A percentile compares a stretch with the other conserved stretches of the same genome.
Conservation (phyloP, 805 yeast species). For the Candida insectalens region DNA sequence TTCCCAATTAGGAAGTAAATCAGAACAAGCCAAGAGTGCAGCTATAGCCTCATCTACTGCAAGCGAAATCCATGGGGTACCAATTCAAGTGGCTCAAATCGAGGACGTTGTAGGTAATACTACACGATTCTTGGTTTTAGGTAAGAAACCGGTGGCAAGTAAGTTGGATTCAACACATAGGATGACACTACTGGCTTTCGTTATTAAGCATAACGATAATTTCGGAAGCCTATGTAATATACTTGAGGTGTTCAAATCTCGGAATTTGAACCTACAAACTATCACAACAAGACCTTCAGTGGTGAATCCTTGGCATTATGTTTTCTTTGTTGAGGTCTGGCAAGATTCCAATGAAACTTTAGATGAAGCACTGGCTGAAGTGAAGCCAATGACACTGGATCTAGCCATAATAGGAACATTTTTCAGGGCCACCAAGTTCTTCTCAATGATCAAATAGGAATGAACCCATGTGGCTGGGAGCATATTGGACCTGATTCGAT, state of each 20-base stretch:
- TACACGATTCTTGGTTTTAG: constrained; percentile 72
- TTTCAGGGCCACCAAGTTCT: constrained; percentile 17
- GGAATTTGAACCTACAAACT: constrained; percentile 54
- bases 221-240: constrained; percentile 72
- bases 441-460: constrained; percentile 13
- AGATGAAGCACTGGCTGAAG: constrained; percentile 28
- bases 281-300: constrained; percentile 74
- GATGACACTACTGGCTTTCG: constrained; percentile 55
- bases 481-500: too few species aligned
- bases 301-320: constrained; percentile 64
- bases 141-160: constrained; percentile 21
- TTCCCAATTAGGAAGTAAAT: constrained; percentile 21
- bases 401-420: constrained; percentile 48
- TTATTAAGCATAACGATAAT: constrained; percentile 47
- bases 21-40: constrained; percentile 34
- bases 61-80: constrained; percentile 46
- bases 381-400: constrained; percentile 33
- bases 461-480: too few species aligned
- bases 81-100: constrained; percentile 43
- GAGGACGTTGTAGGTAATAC: constrained; percentile 74
- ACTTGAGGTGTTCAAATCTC: constrained; percentile 42
- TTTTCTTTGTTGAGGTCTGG: constrained; percentile 68
- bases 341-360: constrained; percentile 22
- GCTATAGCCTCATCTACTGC: constrained; percentile 72
- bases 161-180: constrained; percentile 10